phyloP scores from a whole-genome alignment of 208 protist species.

The Acanthamoeba sp. region DNA sequence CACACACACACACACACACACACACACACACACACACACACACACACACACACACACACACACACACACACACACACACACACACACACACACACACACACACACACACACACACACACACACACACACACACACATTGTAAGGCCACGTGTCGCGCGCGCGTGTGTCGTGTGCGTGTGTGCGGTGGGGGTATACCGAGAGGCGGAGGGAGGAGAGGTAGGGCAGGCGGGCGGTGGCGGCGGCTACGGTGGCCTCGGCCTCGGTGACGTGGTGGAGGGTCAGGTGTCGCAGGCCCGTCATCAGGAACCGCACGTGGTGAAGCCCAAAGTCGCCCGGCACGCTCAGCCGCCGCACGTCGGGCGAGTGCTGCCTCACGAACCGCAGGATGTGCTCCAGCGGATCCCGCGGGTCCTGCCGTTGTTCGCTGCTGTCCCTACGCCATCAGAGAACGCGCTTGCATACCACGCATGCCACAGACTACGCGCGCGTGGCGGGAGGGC shows the following conservation, averaged over 20 bases:
- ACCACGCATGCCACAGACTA: not conserved
- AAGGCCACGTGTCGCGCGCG: too few species aligned
- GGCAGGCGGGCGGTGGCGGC: not conserved
- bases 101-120: too few species aligned
- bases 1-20: too few species aligned
- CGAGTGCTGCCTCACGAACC: not conserved
- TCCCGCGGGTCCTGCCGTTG: not conserved
- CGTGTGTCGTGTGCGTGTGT: not conserved
- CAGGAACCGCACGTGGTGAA: constrained; percentile 6
- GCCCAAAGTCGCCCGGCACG: not conserved
- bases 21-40: too few species aligned
- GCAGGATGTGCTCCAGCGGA: constrained; percentile 38
- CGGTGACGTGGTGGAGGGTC: not conserved
- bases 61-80: too few species aligned
- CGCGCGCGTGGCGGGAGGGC: not conserved
- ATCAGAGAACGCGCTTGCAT: not conserved
- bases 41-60: too few species aligned
- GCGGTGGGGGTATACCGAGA: not conserved
- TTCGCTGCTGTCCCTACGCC: not conserved
- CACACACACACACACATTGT: too few species aligned
- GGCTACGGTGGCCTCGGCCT: not conserved
- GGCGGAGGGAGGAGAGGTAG: not conserved
- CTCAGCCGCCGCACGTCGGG: constrained; percentile 49
- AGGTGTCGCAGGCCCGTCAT: not conserved
- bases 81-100: too few species aligned